Evolutionary conservation across 768 basidiomycete genomes (phyloP), one percentile per base, ranked within the genome.

Genomic region (Sporobolomyces roseus): DNA sequence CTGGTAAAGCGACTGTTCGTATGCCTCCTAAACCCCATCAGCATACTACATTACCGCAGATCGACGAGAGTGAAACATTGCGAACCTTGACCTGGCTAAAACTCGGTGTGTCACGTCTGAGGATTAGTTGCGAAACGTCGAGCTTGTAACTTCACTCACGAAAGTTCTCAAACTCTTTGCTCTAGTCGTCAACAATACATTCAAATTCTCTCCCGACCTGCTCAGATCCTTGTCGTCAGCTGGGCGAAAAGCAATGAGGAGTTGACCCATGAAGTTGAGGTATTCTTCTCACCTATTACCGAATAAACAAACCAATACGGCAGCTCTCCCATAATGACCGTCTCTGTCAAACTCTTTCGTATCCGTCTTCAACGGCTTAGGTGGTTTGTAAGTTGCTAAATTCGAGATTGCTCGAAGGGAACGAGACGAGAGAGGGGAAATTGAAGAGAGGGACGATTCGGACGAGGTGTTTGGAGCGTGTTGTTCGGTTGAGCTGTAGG

Each of bases 261-360:
- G n/a, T n/a, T n/a, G n/a, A n/a, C n/a, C n/a, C n/a, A n/a, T n/a
- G n/a, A n/a, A n/a, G n/a, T n/a, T n/a, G n/a, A n/a, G n/a, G n/a
- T n/a, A n/a, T n/a, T n/a, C n/a, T n/a, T n/a, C n/a, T 60, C 23
- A n/a, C 58, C 58, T 5, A 32, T 60, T 60, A 4, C 66, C 66
- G n/a, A 72, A 72, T 6, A 72, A 54, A 36, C 53, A 61, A 41
- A 72, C 60, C 29, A 72, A 46, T 17, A 72, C 71, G 9, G 66
- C 71, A 1, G 71, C 61, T 13, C 71, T 43, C 1, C 66, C 66
- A 4, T 61, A 63, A 1, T 63, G 58, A n/a, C n/a, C n/a, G n/a
- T n/a, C n/a, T n/a, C n/a, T n/a, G n/a, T n/a, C n/a, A n/a, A n/a
- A n/a, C n/a, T n/a, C n/a, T n/a, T n/a, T n/a, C n/a, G n/a, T n/a